phyloP scores from a whole-genome alignment of 2,329 filamentous ascomycete genomes.

The Pseudocercospora cruenta region DNA sequence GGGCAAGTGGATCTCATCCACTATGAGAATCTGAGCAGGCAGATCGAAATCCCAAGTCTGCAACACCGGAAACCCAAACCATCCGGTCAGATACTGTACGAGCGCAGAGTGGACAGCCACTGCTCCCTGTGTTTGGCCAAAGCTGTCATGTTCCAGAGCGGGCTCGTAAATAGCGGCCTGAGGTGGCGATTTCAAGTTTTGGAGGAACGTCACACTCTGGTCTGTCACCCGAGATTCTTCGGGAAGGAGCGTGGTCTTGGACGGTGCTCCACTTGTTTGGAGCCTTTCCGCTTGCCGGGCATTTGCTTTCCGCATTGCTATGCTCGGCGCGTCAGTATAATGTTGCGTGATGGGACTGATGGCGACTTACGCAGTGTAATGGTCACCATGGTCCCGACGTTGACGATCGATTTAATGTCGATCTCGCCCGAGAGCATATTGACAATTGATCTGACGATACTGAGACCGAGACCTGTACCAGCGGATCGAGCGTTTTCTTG shows the following conservation, averaged over 20 bases:
- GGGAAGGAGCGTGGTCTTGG: constrained; percentile 1
- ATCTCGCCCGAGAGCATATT: constrained; percentile 63
- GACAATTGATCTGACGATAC: constrained; percentile 65
- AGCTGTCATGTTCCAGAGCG: constrained; percentile 27
- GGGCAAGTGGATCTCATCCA: constrained; percentile 32
- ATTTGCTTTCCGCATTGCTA: constrained; percentile 49
- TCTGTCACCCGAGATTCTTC: constrained; percentile 32
- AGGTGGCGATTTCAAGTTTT: constrained; percentile 42
- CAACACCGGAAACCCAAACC: constrained; percentile 30
- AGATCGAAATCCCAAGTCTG: constrained; percentile 30
- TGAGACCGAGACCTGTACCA: constrained; percentile 67
- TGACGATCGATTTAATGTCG: constrained; percentile 48
- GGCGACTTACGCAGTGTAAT: constrained; percentile 23
- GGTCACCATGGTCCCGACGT: constrained; percentile 30
- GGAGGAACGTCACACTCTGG: constrained; percentile 50
- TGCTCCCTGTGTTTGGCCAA: constrained; percentile 27
- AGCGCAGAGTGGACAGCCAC: constrained; percentile 28
- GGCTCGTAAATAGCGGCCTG: constrained; percentile 31
- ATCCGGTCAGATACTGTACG: constrained; percentile 28
- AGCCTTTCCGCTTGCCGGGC: neutral
- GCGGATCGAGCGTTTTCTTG: constrained; percentile 65
- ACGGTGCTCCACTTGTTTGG: neutral
- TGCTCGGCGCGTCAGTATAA: constrained; percentile 48
- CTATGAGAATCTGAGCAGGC: constrained; percentile 27
- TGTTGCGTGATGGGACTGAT: constrained; percentile 27